phyloP scores from a whole-genome alignment of 2,329 filamentous ascomycete species.

The Exophiala sp. region DNA sequence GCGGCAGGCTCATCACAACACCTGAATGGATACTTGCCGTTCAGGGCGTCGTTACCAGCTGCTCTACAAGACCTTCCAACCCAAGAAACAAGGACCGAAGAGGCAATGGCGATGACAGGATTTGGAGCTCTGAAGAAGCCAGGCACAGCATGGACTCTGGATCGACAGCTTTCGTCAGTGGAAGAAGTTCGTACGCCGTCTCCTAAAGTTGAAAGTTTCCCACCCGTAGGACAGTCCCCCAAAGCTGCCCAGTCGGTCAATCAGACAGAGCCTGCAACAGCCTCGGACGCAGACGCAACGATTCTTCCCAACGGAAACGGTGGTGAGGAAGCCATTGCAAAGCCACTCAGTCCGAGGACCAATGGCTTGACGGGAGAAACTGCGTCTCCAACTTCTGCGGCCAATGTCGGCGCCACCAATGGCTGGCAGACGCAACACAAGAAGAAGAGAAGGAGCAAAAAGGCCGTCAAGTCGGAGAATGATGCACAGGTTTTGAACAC shows the following conservation, averaged over 20 bases:
- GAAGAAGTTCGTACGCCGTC: conserved; percentile 33
- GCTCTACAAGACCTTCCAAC: neutral
- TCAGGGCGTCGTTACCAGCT: neutral
- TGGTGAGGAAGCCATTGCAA: conserved; percentile 34
- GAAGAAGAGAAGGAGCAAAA: conserved; percentile 44
- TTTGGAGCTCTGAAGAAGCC: conserved; percentile 4
- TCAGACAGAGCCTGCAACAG: neutral
- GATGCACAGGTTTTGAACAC: conserved; percentile 32
- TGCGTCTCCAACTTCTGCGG: neutral
- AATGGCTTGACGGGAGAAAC: conserved; percentile 31
- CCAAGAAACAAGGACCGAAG: neutral
- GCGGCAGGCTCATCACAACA: neutral
- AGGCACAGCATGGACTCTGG: conserved; percentile 14
- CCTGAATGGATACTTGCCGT: conserved; percentile 12
- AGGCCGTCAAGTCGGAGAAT: conserved; percentile 36
- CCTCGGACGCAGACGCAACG: neutral
- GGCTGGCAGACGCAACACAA: conserved; percentile 39
- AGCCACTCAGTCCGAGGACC: conserved; percentile 36
- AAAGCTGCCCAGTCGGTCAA: neutral
- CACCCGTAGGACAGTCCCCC: neutral
- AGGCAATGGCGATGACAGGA: conserved; percentile 4
- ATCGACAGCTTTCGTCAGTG: conserved; percentile 28
- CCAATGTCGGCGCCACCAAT: neutral
- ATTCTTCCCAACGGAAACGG: conserved; percentile 27
- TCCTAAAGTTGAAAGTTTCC: conserved; percentile 23